These are phyloP conservation scores for Bjerkandera adusta DNA, from an alignment of 1,284 basidiomycete genomes.

Conservation along the genomic window DNA sequence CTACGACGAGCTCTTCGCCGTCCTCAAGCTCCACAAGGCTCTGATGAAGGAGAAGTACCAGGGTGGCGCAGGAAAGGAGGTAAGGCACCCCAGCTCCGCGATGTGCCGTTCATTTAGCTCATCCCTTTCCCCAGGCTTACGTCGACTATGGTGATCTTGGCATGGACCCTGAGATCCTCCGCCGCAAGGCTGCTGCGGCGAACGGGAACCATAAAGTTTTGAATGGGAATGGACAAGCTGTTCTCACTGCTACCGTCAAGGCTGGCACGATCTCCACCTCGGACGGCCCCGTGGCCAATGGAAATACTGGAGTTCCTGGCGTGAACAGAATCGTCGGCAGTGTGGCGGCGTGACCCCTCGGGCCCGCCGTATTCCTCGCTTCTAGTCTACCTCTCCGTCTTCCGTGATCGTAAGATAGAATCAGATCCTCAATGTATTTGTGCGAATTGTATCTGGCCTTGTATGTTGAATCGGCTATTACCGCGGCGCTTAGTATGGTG, in stretches of 20 bases:
- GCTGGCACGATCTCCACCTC: neutral
- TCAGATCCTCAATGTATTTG: too few species aligned
- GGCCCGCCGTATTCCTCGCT: neutral
- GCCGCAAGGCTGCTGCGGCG: conserved; percentile 5
- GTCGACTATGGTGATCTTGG: conserved; percentile 20
- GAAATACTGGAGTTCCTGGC: neutral
- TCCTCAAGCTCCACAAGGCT: conserved; percentile 18
- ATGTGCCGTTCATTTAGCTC: too few species aligned
- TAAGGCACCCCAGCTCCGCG: conserved; percentile 2
- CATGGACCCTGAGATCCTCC: conserved; percentile 21
- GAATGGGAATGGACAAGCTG: neutral
- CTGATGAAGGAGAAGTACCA: conserved; percentile 20
- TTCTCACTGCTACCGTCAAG: conserved; percentile 4
- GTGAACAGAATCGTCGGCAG: conserved; percentile 6
- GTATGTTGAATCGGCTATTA: too few species aligned
- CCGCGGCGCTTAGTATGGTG: too few species aligned
- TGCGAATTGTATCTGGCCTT: too few species aligned
- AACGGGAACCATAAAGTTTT: neutral
- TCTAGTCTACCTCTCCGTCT: too few species aligned
- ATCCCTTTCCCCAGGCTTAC: conserved; percentile 11
- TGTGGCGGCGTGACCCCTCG: neutral
- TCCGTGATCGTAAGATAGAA: too few species aligned
- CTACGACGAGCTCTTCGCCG: conserved; percentile 17
- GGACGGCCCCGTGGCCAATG: neutral
- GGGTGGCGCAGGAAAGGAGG: conserved; percentile 18